Evolutionary conservation across 345 rosid species (phyloP).

Genomic region (Capsella bursapastoris): DNA sequence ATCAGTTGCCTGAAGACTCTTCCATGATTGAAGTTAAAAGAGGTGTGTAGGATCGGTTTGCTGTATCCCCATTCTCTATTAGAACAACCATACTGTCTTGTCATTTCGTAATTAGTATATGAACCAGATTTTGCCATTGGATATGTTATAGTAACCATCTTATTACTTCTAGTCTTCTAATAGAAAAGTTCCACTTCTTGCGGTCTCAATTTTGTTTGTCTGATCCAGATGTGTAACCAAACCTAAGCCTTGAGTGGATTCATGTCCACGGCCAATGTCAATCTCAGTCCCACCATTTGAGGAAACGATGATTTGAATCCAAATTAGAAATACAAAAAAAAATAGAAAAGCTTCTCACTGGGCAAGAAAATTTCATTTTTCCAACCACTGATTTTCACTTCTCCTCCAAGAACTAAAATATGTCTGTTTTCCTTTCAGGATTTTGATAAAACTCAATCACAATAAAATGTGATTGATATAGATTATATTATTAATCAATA

Average conservation of each 20-base stretch:
- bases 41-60: background rate
- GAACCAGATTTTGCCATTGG: background rate
- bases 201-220: background rate
- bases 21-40: conserved; percentile 21
- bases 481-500: background rate
- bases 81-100: background rate
- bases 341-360: conserved; percentile 1
- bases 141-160: background rate
- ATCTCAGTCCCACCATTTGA: background rate
- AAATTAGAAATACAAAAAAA: background rate
- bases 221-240: conserved; percentile 7
- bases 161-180: background rate
- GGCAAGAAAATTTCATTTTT: background rate
- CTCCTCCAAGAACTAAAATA: background rate
- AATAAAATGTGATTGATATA: conserved; percentile 6
- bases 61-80: background rate
- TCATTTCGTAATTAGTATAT: background rate
- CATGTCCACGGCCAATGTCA: background rate
- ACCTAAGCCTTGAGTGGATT: background rate
- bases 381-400: background rate
- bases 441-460: background rate
- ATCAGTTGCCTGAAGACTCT: conserved; percentile 59
- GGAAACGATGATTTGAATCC: background rate
- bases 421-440: background rate
- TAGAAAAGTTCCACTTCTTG: background rate